Evolutionary conservation across 331 rosid genomes (phyloP).

Genomic region (Stylosanthes scabra): DNA sequence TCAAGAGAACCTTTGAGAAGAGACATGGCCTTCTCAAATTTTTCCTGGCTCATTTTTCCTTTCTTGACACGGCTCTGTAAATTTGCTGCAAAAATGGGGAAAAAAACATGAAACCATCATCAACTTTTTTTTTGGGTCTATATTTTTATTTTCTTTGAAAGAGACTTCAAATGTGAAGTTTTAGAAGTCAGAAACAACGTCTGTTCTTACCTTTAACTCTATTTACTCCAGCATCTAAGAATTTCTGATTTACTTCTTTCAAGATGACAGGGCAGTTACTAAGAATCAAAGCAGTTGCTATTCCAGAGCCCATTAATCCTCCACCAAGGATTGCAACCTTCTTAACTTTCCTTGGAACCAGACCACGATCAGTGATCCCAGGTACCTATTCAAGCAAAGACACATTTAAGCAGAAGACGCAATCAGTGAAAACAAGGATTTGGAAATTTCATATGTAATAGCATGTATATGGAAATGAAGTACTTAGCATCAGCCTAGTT

Average conservation of each 20-base stretch:
- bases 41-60: constrained; percentile 79
- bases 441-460: constrained; percentile 18
- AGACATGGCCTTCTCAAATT: constrained; percentile 68
- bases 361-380: constrained; percentile 83
- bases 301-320: constrained; percentile 98
- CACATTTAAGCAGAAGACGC: neutral
- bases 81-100: constrained; percentile 60
- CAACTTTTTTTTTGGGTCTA: neutral
- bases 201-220: constrained; percentile 78
- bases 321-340: constrained; percentile 96
- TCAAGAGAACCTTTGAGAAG: constrained; percentile 82
- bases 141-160: neutral
- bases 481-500: constrained; percentile 17
- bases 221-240: constrained; percentile 83
- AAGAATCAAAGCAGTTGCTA: constrained; percentile 83
- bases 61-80: constrained; percentile 85
- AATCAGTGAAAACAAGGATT: too few relatives aligned
- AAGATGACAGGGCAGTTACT: constrained; percentile 79
- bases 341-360: constrained; percentile 74
- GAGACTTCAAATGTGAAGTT: neutral
- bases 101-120: constrained; percentile 28
- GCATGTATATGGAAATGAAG: neutral
- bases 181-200: constrained; percentile 35
- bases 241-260: constrained; percentile 88
- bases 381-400: constrained; percentile 69